Evolutionary conservation across 1,284 basidiomycete genomes (phyloP).

Genomic region (Inonotus obliquus): DNA sequence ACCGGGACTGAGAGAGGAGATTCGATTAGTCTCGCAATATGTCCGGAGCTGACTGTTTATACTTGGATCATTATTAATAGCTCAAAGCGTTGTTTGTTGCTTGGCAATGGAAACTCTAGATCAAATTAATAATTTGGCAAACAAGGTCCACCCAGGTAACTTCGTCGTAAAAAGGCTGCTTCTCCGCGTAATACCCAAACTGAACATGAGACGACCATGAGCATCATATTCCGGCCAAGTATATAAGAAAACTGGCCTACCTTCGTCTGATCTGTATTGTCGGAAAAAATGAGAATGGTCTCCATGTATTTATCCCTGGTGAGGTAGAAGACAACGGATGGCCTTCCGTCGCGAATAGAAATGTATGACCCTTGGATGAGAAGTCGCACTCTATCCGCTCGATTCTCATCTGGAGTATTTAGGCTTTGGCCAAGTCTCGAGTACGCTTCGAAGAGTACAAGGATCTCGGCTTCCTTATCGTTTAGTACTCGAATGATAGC

Average conservation of each 20-base stretch:
- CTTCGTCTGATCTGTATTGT: not conserved
- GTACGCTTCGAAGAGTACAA: slow-evolving; percentile 4
- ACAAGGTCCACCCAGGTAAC: slow-evolving; percentile 3
- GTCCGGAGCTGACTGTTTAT: too few species aligned
- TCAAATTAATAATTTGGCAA: slow-evolving; percentile 1
- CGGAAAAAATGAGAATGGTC: slow-evolving; percentile 5
- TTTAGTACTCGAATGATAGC: not conserved
- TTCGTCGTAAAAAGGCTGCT: slow-evolving; percentile 4
- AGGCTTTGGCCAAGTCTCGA: slow-evolving; percentile 3
- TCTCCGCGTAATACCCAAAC: slow-evolving; percentile 2
- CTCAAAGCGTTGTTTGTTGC: too few species aligned
- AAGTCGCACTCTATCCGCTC: slow-evolving; percentile 4
- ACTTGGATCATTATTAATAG: too few species aligned
- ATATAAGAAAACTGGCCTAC: not conserved
- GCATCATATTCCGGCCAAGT: not conserved
- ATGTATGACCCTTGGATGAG: slow-evolving; percentile 7
- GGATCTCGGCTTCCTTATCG: not conserved
- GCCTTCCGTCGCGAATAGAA: not conserved
- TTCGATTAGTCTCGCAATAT: too few species aligned
- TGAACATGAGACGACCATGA: not conserved
- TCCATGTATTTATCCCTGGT: slow-evolving; percentile 4
- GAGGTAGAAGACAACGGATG: slow-evolving; percentile 4
- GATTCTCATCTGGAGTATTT: slow-evolving; percentile 3
- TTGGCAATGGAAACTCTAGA: not conserved
- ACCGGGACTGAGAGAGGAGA: too few species aligned